Base-by-base conservation (phyloP, 2,329 filamentous ascomycete genomes). In the Talaromyces sp. region DNA sequence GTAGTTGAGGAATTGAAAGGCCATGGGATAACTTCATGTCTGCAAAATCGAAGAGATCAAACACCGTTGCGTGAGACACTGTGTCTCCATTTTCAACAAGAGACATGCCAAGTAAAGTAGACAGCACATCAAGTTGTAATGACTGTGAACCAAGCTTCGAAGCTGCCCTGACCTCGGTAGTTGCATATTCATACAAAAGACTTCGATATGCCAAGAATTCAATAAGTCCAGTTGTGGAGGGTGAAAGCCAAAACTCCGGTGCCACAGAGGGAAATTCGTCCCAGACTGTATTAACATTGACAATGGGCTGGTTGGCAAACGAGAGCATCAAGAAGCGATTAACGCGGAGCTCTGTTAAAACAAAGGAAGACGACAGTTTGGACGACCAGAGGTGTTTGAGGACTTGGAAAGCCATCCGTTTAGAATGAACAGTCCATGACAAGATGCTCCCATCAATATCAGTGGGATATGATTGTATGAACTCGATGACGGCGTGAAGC, bases 31-130 rank as follows among this genome's bases (percentile, higher is more conserved):
- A 78, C 50, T 83, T 80, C 10, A 88, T 73, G 61, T 89, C 86
- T 70, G 94, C 82, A 67, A 97, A 97, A 73, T 99, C 94, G 66
- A 96, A 94, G 21, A 97, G 81, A 63, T 97, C 91, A 67, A 97
- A 96, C 6, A 97, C 82, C 3, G 89, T 91, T 0, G 87, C 82
- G 59, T 91, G 88, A 28, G 79, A 76, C 37, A 88, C 77, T 5
- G 84, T 78, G 56, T 89, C 83, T 50, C 87, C 86, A 59, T 84
- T 84, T 17, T 85, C 77, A 10, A 83, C 79, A 7, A 90, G 84
- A 41, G 88, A 85, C 58, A 66, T 75, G 5, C 94, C 94, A 43
- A 92, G 84, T n/a, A 97, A 77, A 0, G 90, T 78, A 3, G 80
- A 80, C 35, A 85, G 73, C 4, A 89, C 83, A 6, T 85, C 81